These are phyloP conservation scores for Fusarium mangiferae DNA, from an alignment of 2,329 filamentous ascomycete species.

Conservation along the genomic window DNA sequence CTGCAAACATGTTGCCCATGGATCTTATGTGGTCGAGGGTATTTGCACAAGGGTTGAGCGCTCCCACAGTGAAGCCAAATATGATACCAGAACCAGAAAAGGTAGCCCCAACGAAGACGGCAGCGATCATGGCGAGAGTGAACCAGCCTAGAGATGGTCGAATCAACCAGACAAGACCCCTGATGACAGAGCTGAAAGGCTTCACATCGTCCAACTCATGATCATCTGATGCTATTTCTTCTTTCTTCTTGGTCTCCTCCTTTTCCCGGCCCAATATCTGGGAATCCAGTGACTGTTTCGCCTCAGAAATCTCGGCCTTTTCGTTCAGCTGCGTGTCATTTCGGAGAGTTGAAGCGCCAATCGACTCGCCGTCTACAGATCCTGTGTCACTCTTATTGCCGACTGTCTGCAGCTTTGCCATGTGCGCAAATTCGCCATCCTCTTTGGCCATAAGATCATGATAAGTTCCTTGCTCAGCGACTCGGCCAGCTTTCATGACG, in stretches of 20 bases:
- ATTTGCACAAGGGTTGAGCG: slow-evolving; percentile 58
- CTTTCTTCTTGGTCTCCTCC: slow-evolving; percentile 5
- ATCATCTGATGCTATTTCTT: slow-evolving; percentile 42
- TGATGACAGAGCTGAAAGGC: slow-evolving; percentile 50
- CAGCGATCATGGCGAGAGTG: slow-evolving; percentile 53
- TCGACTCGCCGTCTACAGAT: slow-evolving; percentile 42
- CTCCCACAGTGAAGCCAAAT: slow-evolving; percentile 54
- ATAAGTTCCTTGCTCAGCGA: slow-evolving; percentile 72
- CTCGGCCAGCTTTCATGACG: slow-evolving; percentile 68
- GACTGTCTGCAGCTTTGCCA: slow-evolving; percentile 59
- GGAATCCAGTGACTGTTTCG: slow-evolving; percentile 1
- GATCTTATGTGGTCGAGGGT: slow-evolving; percentile 50
- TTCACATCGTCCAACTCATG: slow-evolving; percentile 53
- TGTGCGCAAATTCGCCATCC: slow-evolving; percentile 59
- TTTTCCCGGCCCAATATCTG: slow-evolving; percentile 1
- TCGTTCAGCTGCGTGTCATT: slow-evolving; percentile 15
- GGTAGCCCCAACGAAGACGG: slow-evolving; percentile 64
- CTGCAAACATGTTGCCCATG: slow-evolving; percentile 59
- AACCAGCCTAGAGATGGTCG: slow-evolving; percentile 54
- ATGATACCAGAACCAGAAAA: slow-evolving; percentile 65
- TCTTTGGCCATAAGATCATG: slow-evolving; percentile 65
- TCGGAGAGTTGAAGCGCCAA: slow-evolving; percentile 25
- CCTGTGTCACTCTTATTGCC: slow-evolving; percentile 42
- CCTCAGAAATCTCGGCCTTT: slow-evolving; percentile 20
- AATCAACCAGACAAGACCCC: slow-evolving; percentile 50